Evolutionary conservation across 2,329 filamentous ascomycete species (phyloP), one percentile per base, ranked within the genome.

Genomic region (Fusarium concolor): DNA sequence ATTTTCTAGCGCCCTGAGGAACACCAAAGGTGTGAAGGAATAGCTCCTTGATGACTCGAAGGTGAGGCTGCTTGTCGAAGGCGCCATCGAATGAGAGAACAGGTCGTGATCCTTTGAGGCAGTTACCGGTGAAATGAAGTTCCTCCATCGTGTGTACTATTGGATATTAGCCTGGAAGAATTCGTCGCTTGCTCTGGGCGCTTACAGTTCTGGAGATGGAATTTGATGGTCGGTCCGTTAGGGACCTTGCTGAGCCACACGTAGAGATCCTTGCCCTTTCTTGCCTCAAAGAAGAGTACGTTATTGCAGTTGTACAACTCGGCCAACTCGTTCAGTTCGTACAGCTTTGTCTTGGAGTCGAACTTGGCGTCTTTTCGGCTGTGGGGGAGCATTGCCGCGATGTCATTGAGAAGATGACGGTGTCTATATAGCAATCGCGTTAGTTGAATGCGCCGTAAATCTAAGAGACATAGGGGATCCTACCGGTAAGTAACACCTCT

Each of bases 101-200:
- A 2, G 96, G 95, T 35, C 96, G 86, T 28, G 93, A 96, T 61
- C 96, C 96, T 81, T 97, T 97, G 65, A 98, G 84, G 78, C 94
- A 97, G 84, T 99, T 99, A 54, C 96, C 96, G 17, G 94, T 94
- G 79, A 99, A 98, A 76, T 97, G 93, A 35, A 99, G 85, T 79
- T 99, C 96, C 76, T 95, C 93, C 93, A 96, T 97, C 11, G 95
- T 97, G 82, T 97, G 94, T 76, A 97, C 86, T 92, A 71, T 43
- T n/a, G 24, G 18, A 15, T 41, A 56, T 80, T 71, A 79, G 76
- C 51, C 10, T 29, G 35, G 15, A 20, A 33, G 11, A 28, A 17
- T 51, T 28, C 22, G 26, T 17, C 10, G 20, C 20, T 20, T 15
- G 20, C 9, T 18, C 10, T 17, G 31, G 38, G 15, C 31, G 18